These are phyloP conservation scores for Coprinopsis cinerea DNA, from an alignment of 768 basidiomycete species.

Conservation along the genomic window DNA sequence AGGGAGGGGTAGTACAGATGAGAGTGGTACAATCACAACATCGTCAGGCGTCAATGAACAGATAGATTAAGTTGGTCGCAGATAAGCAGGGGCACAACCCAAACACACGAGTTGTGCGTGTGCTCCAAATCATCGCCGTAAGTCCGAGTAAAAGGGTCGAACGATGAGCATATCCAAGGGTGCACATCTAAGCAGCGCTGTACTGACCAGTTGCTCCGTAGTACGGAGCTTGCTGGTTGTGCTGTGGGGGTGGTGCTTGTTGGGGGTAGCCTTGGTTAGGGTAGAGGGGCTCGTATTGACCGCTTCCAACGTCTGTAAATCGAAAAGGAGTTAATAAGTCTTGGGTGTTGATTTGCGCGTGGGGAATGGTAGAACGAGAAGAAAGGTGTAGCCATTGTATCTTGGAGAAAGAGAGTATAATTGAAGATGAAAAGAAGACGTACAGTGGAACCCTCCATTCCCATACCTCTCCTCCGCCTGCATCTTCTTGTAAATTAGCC, in stretches of 20 bases:
- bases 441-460: conserved; percentile 68
- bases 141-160: too few species aligned
- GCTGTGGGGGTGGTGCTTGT: conserved; percentile 4
- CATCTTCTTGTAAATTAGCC: conserved; percentile 89
- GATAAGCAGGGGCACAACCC: too few species aligned
- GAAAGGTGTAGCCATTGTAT: too few species aligned
- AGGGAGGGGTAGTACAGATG: too few species aligned
- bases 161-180: too few species aligned
- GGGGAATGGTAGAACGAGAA: too few species aligned
- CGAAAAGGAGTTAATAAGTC: background rate
- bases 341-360: too few species aligned
- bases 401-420: background rate
- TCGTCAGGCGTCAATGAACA: too few species aligned
- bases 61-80: too few species aligned
- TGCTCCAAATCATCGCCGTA: too few species aligned
- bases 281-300: conserved; percentile 36
- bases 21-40: too few species aligned
- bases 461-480: conserved; percentile 82
- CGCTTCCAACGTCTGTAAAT: conserved; percentile 34
- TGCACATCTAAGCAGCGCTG: background rate
- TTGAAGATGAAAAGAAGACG: conserved; percentile 19
- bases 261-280: conserved; percentile 12
- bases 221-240: conserved; percentile 27
- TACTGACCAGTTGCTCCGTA: conserved; percentile 38
- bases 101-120: too few species aligned